These are phyloP conservation scores for Acephala macrosclerotiorum DNA, from an alignment of 2,329 filamentous ascomycete genomes.

Conservation along the genomic window DNA sequence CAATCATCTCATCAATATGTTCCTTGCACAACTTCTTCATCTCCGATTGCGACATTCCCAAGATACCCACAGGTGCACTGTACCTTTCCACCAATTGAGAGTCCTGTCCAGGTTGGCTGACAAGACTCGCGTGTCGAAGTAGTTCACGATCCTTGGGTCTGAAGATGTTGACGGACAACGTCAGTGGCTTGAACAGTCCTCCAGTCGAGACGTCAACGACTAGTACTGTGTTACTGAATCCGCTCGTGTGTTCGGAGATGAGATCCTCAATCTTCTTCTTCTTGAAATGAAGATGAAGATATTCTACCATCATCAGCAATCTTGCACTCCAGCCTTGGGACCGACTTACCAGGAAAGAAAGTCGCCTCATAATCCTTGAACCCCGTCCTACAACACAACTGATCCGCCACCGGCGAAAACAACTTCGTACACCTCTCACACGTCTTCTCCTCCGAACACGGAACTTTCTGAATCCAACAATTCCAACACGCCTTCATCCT, in stretches of 20 bases:
- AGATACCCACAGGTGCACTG: constrained; percentile 35
- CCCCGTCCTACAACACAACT: constrained; percentile 32
- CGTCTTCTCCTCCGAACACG: constrained; percentile 33
- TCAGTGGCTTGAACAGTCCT: constrained; percentile 32
- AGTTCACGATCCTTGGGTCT: constrained; percentile 26
- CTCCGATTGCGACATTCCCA: constrained; percentile 26
- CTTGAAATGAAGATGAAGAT: constrained; percentile 35
- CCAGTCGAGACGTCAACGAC: constrained; percentile 34
- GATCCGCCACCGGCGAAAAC: constrained; percentile 17
- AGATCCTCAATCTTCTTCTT: constrained; percentile 37
- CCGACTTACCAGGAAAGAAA: constrained; percentile 35
- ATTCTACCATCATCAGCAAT: constrained; percentile 27
- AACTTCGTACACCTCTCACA: constrained; percentile 35
- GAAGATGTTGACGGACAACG: constrained; percentile 31
- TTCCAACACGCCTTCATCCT: constrained; percentile 36
- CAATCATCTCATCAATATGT: constrained; percentile 37
- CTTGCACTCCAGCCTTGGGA: not conserved
- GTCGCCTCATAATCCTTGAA: constrained; percentile 34
- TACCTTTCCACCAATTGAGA: constrained; percentile 23
- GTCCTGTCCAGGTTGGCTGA: constrained; percentile 15
- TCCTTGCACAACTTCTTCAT: constrained; percentile 33
- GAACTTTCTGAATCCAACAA: constrained; percentile 38
- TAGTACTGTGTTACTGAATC: constrained; percentile 28
- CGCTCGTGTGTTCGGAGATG: constrained; percentile 33
- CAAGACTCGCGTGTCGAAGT: constrained; percentile 29